These are phyloP conservation scores for Tricholoma sp. DNA, from an alignment of 768 basidiomycete species.

Conservation along the genomic window DNA sequence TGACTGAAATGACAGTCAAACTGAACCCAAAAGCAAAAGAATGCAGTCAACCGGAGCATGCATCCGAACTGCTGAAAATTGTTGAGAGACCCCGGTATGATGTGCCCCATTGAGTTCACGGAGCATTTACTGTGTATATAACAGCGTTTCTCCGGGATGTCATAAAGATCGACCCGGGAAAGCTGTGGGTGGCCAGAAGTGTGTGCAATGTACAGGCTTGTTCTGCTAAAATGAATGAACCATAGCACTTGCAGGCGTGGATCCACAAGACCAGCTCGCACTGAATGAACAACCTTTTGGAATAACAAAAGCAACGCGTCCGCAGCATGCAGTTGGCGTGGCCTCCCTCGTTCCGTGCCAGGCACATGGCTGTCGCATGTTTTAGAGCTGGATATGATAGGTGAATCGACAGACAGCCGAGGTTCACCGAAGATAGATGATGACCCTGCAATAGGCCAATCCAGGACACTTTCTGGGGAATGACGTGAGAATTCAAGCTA, in stretches of 20 bases:
- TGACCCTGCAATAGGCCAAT: no score
- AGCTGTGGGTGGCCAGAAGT: not conserved
- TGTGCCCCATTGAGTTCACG: not conserved
- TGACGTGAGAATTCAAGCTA: not conserved
- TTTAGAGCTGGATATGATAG: not conserved
- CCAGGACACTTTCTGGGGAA: not conserved
- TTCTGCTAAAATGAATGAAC: not conserved
- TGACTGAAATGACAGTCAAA: not conserved
- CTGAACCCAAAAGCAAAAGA: not conserved
- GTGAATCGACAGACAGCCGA: no score
- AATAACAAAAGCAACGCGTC: not conserved
- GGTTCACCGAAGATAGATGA: no score
- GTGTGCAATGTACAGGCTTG: not conserved
- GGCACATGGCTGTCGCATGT: not conserved
- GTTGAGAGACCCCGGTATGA: not conserved
- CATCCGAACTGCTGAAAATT: not conserved
- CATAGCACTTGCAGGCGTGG: not conserved
- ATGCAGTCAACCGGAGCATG: not conserved
- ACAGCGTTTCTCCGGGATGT: not conserved
- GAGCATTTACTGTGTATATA: not conserved
- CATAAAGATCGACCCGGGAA: not conserved
- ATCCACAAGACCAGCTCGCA: not conserved
- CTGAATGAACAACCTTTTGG: not conserved
- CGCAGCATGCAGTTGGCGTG: conserved; percentile 1
- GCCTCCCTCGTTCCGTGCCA: not conserved